Evolutionary conservation across 768 basidiomycete genomes (phyloP), one percentile per base, ranked within the genome.

Genomic region (Suillus subalutaceus): DNA sequence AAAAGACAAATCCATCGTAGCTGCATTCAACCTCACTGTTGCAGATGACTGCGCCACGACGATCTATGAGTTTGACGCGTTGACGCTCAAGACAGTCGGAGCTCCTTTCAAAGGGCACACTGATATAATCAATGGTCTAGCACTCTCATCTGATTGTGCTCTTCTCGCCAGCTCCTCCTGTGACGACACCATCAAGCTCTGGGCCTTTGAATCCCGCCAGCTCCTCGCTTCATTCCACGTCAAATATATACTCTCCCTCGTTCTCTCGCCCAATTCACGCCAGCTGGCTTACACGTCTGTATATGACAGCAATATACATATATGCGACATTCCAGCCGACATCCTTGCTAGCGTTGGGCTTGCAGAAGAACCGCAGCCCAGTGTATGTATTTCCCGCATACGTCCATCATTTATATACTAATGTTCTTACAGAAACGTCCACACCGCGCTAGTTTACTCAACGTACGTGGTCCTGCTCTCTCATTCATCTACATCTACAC

Each of bases 11-110:
- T 48, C 46, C 46, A 48, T 48, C 3, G 10, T 48, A n/a, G 10
- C 46, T n/a, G 10, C 44, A 46, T 20, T 20, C 18, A n/a, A 7
- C 18, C 8, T 8, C 16, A 16, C 6, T 37, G 12, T 0, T 15
- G 3, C 18, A 8, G 18, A 10, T 44, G 8, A 20, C 20, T 0
- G 1, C 4, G 0, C 20, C 9, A 20, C 8, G 20, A 20, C 4
- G 4, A n/a, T 46, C 44, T 18, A 44, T 3, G 43, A 44, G 43
- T 44, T 46, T 46, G 20, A 20, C 7, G 44, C 44, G 4, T n/a
- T 20, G 0, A 46, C 44, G 20, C 44, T 46, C 20, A 10, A 46
- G 9, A 46, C 20, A 3, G 44, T 46, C 44, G 20, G 18, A 4
- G 20, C 20, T 10, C 44, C 43, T 20, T 20, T 44, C 43, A 18